Evolutionary conservation across 2,329 filamentous ascomycete species (phyloP), one percentile per base, ranked within the genome.

Genomic region (Trichoderma sp.): DNA sequence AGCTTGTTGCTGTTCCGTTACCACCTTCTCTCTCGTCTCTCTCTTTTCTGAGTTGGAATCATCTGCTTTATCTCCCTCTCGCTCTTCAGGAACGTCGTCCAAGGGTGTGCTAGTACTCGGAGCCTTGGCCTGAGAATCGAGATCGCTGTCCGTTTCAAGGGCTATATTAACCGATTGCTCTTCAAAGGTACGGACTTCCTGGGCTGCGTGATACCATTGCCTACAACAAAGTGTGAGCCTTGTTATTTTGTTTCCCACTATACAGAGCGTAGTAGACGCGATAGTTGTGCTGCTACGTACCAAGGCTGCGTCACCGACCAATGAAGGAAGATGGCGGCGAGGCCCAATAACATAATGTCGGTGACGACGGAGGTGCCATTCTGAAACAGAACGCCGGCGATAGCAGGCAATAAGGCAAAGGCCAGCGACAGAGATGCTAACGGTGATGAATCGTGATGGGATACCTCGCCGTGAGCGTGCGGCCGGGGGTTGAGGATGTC

Each of bases 271-370:
- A 1, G 8, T 36, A 53, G n/a, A 32, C 6, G 32, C 6, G 30
- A 6, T 12, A 43, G 9, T 15, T 8, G 6, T 3, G 36, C 15
- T 17, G 15, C 36, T 28, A 74, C 87, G 79, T 84, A 95, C 95
- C 95, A 98, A 76, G 95, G 95, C 75, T 96, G 85, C 70, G 93
- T 91, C 57, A 98, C 92, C 63, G 93, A 95, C 93, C 94, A 98
- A 79, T 97, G 95, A 73, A 98, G 84, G 77, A 98, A 97, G 58
- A 98, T 87, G 5, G 92, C 93, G 2, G 93, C 93, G 73, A 98
- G 81, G 3, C 88, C 90, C 36, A 98, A 83, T 39, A 98, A 85
- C 76, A 96, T 91, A 32, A 97, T 82, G 80, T 98, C 95, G 0
- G 94, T 97, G 69, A 95, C 89, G 73, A 98, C 87, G 1, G 91